Percentiles rank a stretch among this genome's conserved stretches.
Evolutionary conservation across 805 yeast species (phyloP).

Genomic region (Wickerhamiella lipophila): DNA sequence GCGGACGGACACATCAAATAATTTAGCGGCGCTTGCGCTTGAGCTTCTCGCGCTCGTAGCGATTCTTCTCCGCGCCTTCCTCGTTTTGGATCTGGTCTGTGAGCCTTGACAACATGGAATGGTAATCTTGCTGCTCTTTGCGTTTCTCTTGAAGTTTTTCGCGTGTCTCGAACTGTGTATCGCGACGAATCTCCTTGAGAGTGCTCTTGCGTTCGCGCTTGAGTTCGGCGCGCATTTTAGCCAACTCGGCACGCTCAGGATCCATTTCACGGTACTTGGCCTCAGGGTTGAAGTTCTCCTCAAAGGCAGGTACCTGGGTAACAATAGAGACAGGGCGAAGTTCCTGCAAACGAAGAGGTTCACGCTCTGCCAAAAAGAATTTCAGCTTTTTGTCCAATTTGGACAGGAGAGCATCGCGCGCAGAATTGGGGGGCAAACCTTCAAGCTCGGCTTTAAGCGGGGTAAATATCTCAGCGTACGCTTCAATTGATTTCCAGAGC

Average conservation of each 20-base stretch:
- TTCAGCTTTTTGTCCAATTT: constrained; percentile 40
- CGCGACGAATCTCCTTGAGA: constrained; percentile 81
- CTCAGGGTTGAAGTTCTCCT: constrained; percentile 92
- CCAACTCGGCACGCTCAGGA: constrained; percentile 65
- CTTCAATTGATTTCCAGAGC: constrained; percentile 24
- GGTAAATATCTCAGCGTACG: constrained; percentile 23
- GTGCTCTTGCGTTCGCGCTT: constrained; percentile 87
- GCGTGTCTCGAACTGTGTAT: constrained; percentile 73
- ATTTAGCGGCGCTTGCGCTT: constrained; percentile 7
- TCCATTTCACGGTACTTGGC: constrained; percentile 83
- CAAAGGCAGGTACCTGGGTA: constrained; percentile 79
- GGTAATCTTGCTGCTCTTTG: constrained; percentile 62
- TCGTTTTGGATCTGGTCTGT: constrained; percentile 79
- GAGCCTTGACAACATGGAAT: constrained; percentile 76
- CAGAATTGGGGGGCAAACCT: constrained; percentile 23
- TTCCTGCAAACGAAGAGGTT: constrained; percentile 66
- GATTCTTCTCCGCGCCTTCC: constrained; percentile 91
- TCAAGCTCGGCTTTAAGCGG: constrained; percentile 18
- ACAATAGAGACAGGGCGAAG: constrained; percentile 79
- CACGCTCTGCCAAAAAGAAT: constrained; percentile 39
- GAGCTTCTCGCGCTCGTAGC: constrained; percentile 63
- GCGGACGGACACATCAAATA: neutral
- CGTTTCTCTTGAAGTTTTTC: constrained; percentile 73
- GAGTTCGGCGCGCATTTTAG: constrained; percentile 68
- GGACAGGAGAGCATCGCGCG: constrained; percentile 19